Base-by-base conservation (phyloP, 139 green algal genomes). In the Volvox africanus region DNA sequence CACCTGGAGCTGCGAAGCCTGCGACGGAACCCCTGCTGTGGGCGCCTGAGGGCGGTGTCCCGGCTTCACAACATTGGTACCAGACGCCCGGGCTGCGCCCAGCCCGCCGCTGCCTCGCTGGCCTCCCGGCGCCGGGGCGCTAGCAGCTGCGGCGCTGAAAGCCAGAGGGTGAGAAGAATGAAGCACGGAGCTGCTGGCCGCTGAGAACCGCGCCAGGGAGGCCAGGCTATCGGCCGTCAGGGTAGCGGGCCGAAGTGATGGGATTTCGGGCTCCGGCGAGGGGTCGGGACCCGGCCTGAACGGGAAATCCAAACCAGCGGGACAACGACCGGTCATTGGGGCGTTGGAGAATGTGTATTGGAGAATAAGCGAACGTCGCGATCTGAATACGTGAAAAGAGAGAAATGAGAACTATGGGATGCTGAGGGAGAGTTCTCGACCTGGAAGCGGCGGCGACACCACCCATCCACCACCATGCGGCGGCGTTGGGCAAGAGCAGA, bases 211-310 rank as follows among this genome's bases (percentile, higher is more conserved):
- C 67, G 83, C 83, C 67, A 89, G 83, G 26, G 36, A 69, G 35
- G 83, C 83, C 26, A 89, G 83, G 22, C 67, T 81, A 68, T 89
- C 83, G 36, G 83, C 83, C 11, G 83, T 89, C 14, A 89, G 83
- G 11, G 83, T 65, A 12, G 83, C 83, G 36, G 83, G 67, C 67
- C 36, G 79, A 18, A 89, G 67, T 16, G 44, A 55, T 55, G 67
- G 83, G 30, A 79, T 26, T 2, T 89, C 83, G 26, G 83, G 83
- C 30, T 81, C 67, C 21, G 36, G 36, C 61, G 82, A 87, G 30
- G 33, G 82, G 61, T 87, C 82, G 16, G 61, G 61, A 61, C 44
- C 30, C 44, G 1, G 18, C 61, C 82, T 87, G 61, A 24, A 28
- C 5, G 9, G 44, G 9, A 55, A 55, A 9, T 55, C 44, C 44